These are phyloP conservation scores for Myrmaecium sp. DNA, from an alignment of 2,329 filamentous ascomycete genomes.

Conservation along the genomic window DNA sequence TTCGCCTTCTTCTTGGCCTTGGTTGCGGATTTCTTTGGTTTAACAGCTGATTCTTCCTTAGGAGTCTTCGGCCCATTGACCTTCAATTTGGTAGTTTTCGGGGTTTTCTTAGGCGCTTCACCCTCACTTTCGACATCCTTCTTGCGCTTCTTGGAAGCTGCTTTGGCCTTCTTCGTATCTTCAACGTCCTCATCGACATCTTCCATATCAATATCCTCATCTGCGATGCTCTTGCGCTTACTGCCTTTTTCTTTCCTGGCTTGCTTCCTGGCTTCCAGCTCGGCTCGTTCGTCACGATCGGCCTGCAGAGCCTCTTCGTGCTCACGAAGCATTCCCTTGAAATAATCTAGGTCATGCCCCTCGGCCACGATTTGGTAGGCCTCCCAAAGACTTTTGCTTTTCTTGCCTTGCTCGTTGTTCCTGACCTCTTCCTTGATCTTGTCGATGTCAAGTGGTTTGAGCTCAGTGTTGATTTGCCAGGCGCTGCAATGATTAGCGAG, in stretches of 20 bases:
- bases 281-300: slow-evolving; percentile 48
- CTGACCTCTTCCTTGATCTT: slow-evolving; percentile 56
- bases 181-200: slow-evolving; percentile 19
- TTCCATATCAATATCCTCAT: too few relatives aligned
- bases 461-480: slow-evolving; percentile 75
- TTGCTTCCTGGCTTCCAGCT: slow-evolving; percentile 40
- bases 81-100: slow-evolving; percentile 33
- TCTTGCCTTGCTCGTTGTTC: slow-evolving; percentile 52
- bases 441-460: slow-evolving; percentile 60
- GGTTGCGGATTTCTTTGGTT: slow-evolving; percentile 15
- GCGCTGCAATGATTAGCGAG: slow-evolving; percentile 38
- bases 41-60: slow-evolving; percentile 18
- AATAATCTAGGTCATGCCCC: slow-evolving; percentile 59
- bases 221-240: slow-evolving; percentile 22
- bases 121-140: slow-evolving; percentile 47
- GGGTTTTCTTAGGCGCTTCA: slow-evolving; percentile 49
- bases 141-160: slow-evolving; percentile 54
- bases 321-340: slow-evolving; percentile 57
- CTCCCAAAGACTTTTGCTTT: slow-evolving; percentile 58
- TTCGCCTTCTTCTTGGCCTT: slow-evolving; percentile 40
- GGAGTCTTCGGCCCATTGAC: slow-evolving; percentile 21
- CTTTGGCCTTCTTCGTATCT: slow-evolving; percentile 19
- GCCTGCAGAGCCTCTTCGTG: slow-evolving; percentile 39
- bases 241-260: slow-evolving; percentile 28
- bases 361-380: slow-evolving; percentile 72